phyloP scores from a whole-genome alignment of 176 grass and related monocot species.

The Oropetium thomaeum region DNA sequence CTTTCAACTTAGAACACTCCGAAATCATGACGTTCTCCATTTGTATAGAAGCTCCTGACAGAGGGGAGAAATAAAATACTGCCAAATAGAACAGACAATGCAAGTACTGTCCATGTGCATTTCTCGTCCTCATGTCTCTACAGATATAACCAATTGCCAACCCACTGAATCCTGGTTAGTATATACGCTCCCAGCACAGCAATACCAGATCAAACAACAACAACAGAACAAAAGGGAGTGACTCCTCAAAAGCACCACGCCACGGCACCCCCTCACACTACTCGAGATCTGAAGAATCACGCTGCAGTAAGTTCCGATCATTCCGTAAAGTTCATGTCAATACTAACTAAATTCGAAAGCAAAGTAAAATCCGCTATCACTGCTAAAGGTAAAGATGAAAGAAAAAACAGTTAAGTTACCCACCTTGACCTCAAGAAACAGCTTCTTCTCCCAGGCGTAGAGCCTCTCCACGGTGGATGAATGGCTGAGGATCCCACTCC shows the following conservation, averaged over 20 bases:
- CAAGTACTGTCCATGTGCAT: constrained; percentile 44
- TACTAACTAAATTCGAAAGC: constrained; percentile 5
- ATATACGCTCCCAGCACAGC: constrained; percentile 31
- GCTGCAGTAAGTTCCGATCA: constrained; percentile 26
- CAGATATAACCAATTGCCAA: constrained; percentile 33
- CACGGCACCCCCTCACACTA: constrained; percentile 23
- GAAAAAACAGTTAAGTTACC: neutral
- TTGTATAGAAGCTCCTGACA: constrained; percentile 28
- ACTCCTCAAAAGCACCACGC: constrained; percentile 45
- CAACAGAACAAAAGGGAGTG: constrained; percentile 39
- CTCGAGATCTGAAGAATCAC: constrained; percentile 44
- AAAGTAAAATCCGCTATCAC: constrained; percentile 10
- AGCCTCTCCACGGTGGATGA: constrained; percentile 94
- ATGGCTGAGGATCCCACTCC: constrained; percentile 54
- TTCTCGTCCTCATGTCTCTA: constrained; percentile 37
- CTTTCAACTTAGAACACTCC: constrained; percentile 26
- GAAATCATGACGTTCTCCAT: constrained; percentile 19
- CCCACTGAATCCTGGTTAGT: constrained; percentile 33
- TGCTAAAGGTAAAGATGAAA: constrained; percentile 21
- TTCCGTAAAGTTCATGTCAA: neutral
- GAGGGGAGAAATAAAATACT: constrained; percentile 14
- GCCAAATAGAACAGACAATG: constrained; percentile 27
- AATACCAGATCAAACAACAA: constrained; percentile 29
- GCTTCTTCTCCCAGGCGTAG: constrained; percentile 98
- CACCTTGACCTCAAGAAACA: constrained; percentile 97